Evolutionary conservation across 2,329 filamentous ascomycete species (phyloP), one percentile per base, ranked within the genome.

Genomic region (Epichloe baconii): DNA sequence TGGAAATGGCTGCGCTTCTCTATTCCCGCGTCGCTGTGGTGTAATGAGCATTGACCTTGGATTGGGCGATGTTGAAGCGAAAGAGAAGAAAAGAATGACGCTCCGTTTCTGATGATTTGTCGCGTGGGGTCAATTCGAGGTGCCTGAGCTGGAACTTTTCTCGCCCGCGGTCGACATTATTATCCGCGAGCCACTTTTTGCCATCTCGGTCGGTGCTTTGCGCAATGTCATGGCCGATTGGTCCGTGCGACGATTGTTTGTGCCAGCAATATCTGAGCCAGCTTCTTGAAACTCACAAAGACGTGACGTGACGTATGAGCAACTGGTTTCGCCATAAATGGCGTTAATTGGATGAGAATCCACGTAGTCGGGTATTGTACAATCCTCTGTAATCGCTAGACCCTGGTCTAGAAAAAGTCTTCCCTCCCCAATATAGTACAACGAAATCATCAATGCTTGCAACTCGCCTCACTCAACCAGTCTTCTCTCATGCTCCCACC

Each of bases 401-500:
- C 14, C 37, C 37, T 38, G 5, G 12, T 38, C 37, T n/a, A 17
- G 11, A 19, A 42, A 14, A 23, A 19, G n/a, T 23, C 31, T 46
- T 44, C 47, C 53, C 37, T 41, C 34, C 10, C 21, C 40, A 19
- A 44, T 21, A 26, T 26, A 35, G 38, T 26, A 15, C 46, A n/a
- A 37, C 15, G 10, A 31, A 31, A 31, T 11, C 31, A 4, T 34
- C 23, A 21, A 5, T 23, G 31, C 17, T 36, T 34, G 14, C 19
- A 23, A 4, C 45, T 34, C 23, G 14, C 31, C 14, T 54, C 47
- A 55, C 3, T 52, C 54, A 38, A 55, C 53, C 53, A 61, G 56
- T 36, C 60, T 58, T 55, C 61, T 55, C 54, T 65, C 57, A 56
- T 76, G 70, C 58, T 82, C 77, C 71, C 75, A 75, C 77, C 78